These are phyloP conservation scores for Hanseniaspora valbyensis DNA, from an alignment of 805 yeast species.

Conservation along the genomic window DNA sequence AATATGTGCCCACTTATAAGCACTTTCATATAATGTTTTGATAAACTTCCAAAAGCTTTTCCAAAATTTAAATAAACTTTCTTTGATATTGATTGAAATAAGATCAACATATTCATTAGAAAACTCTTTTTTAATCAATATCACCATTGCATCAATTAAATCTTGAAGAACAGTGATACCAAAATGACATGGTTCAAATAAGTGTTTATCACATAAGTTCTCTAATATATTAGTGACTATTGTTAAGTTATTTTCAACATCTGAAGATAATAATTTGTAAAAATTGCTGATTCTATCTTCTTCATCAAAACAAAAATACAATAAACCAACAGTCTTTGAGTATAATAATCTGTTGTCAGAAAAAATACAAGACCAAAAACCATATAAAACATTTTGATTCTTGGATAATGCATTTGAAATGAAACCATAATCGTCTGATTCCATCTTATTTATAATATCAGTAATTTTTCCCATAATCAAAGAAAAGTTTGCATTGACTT, in stretches of 20 bases:
- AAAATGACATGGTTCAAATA: constrained; percentile 64
- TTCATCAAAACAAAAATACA: constrained; percentile 69
- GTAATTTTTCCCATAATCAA: constrained; percentile 18
- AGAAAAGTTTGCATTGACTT: constrained; percentile 18
- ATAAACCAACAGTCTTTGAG: constrained; percentile 57
- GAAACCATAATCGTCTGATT: constrained; percentile 15
- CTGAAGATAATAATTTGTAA: constrained; percentile 37
- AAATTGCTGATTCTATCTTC: constrained; percentile 71
- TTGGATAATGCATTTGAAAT: constrained; percentile 33
- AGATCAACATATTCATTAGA: constrained; percentile 19
- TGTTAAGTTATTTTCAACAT: constrained; percentile 36
- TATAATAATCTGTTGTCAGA: constrained; percentile 48
- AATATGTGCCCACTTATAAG: constrained; percentile 63
- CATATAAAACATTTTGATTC: constrained; percentile 36
- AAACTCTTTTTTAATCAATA: constrained; percentile 30
- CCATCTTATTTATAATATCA: constrained; percentile 18
- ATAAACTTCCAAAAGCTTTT: constrained; percentile 58
- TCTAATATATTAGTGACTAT: constrained; percentile 41
- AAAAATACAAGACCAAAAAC: constrained; percentile 66
- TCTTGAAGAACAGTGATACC: constrained; percentile 69
- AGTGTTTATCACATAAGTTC: constrained; percentile 36
- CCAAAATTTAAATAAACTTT: constrained; percentile 45
- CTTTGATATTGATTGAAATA: constrained; percentile 20
- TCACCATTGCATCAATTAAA: constrained; percentile 44
- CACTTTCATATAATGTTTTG: constrained; percentile 52